Conservation (phyloP, 2,329 filamentous ascomycete species). For the Aspergillus versicolor region DNA sequence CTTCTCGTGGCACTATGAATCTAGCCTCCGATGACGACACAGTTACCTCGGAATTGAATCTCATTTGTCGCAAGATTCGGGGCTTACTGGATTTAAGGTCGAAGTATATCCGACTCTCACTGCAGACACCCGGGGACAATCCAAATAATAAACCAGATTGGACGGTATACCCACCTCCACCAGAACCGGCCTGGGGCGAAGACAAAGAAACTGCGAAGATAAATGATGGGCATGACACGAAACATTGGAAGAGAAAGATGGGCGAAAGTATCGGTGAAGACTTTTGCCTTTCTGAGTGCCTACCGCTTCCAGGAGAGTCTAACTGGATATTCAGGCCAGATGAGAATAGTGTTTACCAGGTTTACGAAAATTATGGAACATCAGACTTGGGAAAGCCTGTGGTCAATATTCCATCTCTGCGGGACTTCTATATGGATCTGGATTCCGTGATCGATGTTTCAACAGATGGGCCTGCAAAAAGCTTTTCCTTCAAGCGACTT, state of each 20-base stretch:
- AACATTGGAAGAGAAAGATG: slow-evolving; percentile 70
- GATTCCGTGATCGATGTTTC: slow-evolving; percentile 85
- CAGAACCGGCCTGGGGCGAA: slow-evolving; percentile 83
- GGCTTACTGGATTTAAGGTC: slow-evolving; percentile 82
- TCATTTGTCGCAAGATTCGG: slow-evolving; percentile 88
- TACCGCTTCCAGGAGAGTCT: slow-evolving; percentile 70
- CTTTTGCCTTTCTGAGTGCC: slow-evolving; percentile 76
- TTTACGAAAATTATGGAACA: slow-evolving; percentile 71
- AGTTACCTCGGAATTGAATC: slow-evolving; percentile 77
- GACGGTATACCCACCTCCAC: slow-evolving; percentile 87
- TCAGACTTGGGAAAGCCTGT: slow-evolving; percentile 66
- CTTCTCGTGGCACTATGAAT: slow-evolving; percentile 62
- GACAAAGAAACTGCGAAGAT: slow-evolving; percentile 46
- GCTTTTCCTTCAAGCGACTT: slow-evolving; percentile 89
- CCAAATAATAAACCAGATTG: slow-evolving; percentile 81
- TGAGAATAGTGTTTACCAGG: slow-evolving; percentile 83
- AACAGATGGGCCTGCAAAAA: slow-evolving; percentile 93
- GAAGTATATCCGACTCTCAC: slow-evolving; percentile 82
- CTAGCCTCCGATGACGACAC: slow-evolving; percentile 72
- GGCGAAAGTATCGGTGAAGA: slow-evolving; percentile 90
- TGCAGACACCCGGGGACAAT: slow-evolving; percentile 80
- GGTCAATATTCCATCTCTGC: slow-evolving; percentile 81
- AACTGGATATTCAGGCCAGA: slow-evolving; percentile 78
- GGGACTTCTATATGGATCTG: slow-evolving; percentile 94
- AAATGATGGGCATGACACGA: slow-evolving; percentile 43